These are phyloP conservation scores for Fusarium zealandicum DNA, from an alignment of 2,329 filamentous ascomycete species.

Conservation along the genomic window DNA sequence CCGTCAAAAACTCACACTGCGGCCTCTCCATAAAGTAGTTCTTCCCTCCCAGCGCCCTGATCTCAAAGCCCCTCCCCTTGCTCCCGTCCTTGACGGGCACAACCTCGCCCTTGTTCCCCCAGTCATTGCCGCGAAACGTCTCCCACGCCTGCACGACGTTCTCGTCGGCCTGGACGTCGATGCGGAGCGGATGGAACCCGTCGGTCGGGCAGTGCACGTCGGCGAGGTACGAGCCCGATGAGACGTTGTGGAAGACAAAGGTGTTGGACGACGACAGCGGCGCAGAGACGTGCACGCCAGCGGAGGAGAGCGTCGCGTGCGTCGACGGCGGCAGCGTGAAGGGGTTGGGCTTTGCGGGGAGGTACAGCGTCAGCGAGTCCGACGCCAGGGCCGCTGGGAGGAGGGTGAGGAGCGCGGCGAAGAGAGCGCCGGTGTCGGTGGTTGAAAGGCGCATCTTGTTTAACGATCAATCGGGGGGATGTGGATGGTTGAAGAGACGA, in stretches of 20 bases:
- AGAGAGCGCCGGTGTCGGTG: slow-evolving; percentile 45
- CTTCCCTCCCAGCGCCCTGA: slow-evolving; percentile 69
- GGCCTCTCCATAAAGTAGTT: slow-evolving; percentile 78
- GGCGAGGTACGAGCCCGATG: slow-evolving; percentile 77
- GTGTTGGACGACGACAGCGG: slow-evolving; percentile 72
- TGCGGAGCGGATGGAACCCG: slow-evolving; percentile 78
- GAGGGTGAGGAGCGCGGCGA: slow-evolving; percentile 48
- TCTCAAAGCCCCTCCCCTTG: slow-evolving; percentile 61
- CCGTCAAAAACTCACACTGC: slow-evolving; percentile 67
- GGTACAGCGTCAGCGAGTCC: slow-evolving; percentile 52
- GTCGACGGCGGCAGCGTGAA: slow-evolving; percentile 68
- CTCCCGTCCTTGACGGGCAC: slow-evolving; percentile 51
- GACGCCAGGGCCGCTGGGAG: slow-evolving; percentile 41
- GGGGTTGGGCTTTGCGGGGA: slow-evolving; percentile 59
- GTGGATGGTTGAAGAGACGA: background rate
- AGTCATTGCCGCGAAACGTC: slow-evolving; percentile 88
- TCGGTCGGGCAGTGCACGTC: slow-evolving; percentile 80
- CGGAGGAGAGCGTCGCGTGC: slow-evolving; percentile 65
- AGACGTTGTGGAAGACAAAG: slow-evolving; percentile 78
- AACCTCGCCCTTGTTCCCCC: slow-evolving; percentile 81
- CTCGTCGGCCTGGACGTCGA: slow-evolving; percentile 66
- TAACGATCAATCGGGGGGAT: background rate
- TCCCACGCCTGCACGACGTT: slow-evolving; percentile 73
- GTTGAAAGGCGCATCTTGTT: slow-evolving; percentile 47
- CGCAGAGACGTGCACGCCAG: slow-evolving; percentile 54